Percentiles rank a stretch among this genome's conserved stretches.
phyloP scores from a whole-genome alignment of 768 basidiomycete genomes.

The Kwoniella pini region DNA sequence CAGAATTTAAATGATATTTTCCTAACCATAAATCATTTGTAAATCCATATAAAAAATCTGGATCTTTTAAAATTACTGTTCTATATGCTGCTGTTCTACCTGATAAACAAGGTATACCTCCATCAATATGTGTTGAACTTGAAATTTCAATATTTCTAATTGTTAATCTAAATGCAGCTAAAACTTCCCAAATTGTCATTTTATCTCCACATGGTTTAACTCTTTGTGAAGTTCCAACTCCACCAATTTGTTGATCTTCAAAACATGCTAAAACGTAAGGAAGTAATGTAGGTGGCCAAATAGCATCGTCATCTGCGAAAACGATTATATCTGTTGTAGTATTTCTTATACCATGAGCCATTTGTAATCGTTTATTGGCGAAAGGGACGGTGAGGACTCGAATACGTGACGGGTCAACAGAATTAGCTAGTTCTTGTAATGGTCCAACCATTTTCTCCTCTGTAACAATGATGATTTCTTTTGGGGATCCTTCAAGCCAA shows the following conservation, averaged over 20 bases:
- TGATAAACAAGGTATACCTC: constrained; percentile 85
- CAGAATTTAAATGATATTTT: constrained; percentile 91
- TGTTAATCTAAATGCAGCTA: constrained; percentile 86
- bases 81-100: constrained; percentile 92
- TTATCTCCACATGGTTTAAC: constrained; percentile 73
- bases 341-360: constrained; percentile 89
- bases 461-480: constrained; percentile 73
- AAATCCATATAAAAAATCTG: constrained; percentile 87
- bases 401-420: constrained; percentile 76
- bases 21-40: constrained; percentile 92
- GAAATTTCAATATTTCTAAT: constrained; percentile 94
- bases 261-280: constrained; percentile 87
- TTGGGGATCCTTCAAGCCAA: constrained; percentile 90
- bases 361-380: constrained; percentile 91
- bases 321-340: constrained; percentile 90
- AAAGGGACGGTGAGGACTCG: constrained; percentile 87
- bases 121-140: constrained; percentile 86
- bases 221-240: constrained; percentile 86
- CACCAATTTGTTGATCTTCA: constrained; percentile 90
- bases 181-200: constrained; percentile 94
- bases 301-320: constrained; percentile 92
- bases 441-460: constrained; percentile 90
- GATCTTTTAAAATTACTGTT: constrained; percentile 91
- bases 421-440: constrained; percentile 81
- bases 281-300: constrained; percentile 90